These are phyloP conservation scores for Linnemannia elongata DNA, from an alignment of 192 early-diverging fungal genomes.

Conservation along the genomic window DNA sequence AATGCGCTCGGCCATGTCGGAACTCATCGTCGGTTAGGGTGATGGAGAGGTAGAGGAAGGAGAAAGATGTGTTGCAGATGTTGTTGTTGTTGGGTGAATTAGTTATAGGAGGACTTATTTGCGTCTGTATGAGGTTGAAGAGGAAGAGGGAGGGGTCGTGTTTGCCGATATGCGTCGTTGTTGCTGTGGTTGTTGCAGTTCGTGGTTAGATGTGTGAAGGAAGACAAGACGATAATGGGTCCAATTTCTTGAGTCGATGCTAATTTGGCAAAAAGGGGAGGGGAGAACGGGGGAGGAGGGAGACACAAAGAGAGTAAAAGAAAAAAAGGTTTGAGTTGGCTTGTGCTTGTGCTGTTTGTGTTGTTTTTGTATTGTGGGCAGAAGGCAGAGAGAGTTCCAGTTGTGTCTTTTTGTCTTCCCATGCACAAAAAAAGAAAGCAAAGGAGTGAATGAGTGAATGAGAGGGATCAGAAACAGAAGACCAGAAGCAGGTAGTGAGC, in stretches of 20 bases:
- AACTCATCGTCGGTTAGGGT: conserved; percentile 28
- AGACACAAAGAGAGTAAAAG: neutral
- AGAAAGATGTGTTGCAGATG: neutral
- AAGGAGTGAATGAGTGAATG: neutral
- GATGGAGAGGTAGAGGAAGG: neutral
- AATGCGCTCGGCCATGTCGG: conserved; percentile 92
- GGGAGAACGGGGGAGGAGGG: neutral
- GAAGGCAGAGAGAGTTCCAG: neutral
- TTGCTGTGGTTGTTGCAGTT: neutral
- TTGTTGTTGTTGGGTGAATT: neutral
- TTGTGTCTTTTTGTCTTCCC: neutral
- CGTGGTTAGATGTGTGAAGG: neutral
- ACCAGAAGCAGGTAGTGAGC: neutral
- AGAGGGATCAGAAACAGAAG: neutral
- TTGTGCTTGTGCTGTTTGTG: neutral
- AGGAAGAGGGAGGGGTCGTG: neutral
- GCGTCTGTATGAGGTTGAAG: neutral
- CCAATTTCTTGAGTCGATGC: neutral
- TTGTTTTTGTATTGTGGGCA: neutral
- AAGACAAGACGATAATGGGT: neutral
- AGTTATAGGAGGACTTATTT: neutral
- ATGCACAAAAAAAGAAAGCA: conserved; percentile 7
- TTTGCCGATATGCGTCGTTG: neutral
- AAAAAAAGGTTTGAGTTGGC: conserved; percentile 11
- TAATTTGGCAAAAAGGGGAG: neutral